These are phyloP conservation scores for Cenchrus purpureus DNA, from an alignment of 176 grass and related monocot species.

Conservation along the genomic window DNA sequence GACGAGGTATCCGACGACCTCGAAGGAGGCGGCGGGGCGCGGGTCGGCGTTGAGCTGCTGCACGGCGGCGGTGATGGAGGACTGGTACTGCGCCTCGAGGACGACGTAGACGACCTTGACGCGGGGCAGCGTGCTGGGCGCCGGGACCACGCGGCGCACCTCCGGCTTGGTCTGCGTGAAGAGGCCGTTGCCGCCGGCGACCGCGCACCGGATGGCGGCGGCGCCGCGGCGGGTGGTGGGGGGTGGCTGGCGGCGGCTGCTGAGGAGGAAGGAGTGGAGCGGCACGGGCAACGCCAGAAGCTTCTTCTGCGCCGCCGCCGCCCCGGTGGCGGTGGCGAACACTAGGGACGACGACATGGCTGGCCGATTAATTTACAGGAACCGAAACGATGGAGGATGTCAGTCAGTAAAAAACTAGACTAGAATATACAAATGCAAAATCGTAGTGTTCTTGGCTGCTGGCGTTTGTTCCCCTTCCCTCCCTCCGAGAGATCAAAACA, in stretches of 20 bases:
- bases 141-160: conserved; percentile 83
- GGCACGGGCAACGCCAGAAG: conserved; percentile 36
- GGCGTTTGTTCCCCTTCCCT: not conserved
- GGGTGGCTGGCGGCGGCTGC: conserved; percentile 19
- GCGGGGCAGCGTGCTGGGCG: conserved; percentile 50
- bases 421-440: not conserved
- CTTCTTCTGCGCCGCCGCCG: conserved; percentile 47
- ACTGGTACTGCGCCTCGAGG: conserved; percentile 99
- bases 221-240: not conserved
- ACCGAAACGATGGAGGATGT: not conserved
- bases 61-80: conserved; percentile 80
- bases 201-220: conserved; percentile 55
- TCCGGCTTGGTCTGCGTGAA: conserved; percentile 99
- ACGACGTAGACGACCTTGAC: conserved; percentile 98
- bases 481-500: not conserved
- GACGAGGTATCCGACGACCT: conserved; percentile 92
- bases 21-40: conserved; percentile 62
- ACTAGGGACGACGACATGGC: conserved; percentile 66
- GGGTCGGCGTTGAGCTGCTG: conserved; percentile 69
- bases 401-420: not conserved
- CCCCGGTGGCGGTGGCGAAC: conserved; percentile 60
- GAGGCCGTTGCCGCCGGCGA: conserved; percentile 79
- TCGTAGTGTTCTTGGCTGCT: not conserved
- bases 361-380: not conserved
- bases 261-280: conserved; percentile 71